Evolutionary conservation across 2,329 filamentous ascomycete genomes (phyloP).

Genomic region (Sporothrix curviconia): DNA sequence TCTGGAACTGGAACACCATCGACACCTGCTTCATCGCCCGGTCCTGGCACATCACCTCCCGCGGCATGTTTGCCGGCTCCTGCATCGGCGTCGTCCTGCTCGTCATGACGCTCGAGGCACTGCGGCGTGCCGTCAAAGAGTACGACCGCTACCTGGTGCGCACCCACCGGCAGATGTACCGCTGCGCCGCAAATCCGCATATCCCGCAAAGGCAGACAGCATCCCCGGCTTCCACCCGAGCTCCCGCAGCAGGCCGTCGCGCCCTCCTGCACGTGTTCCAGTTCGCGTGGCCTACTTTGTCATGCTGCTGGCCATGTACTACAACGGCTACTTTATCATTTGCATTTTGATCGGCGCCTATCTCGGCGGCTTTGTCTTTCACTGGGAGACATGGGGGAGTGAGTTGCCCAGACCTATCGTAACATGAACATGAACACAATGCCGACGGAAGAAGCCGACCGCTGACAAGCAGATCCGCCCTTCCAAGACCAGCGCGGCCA

Average conservation of each 20-base stretch:
- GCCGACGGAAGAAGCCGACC: no score
- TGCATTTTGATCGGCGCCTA: constrained; percentile 73
- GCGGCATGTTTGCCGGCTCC: constrained; percentile 68
- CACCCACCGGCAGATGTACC: constrained; percentile 37
- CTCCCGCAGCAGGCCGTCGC: constrained; percentile 60
- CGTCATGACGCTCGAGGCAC: constrained; percentile 62
- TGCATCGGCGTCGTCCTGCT: constrained; percentile 75
- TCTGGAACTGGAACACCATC: constrained; percentile 73
- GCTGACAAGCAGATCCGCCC: no score
- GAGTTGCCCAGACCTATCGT: neutral
- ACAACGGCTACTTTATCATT: constrained; percentile 70
- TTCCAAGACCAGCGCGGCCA: constrained; percentile 22
- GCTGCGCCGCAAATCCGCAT: no score
- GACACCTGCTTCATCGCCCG: constrained; percentile 65
- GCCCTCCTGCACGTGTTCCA: constrained; percentile 63
- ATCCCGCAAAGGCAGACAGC: no score
- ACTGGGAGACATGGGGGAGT: constrained; percentile 52
- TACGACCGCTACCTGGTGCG: constrained; percentile 62
- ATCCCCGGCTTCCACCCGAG: constrained; percentile 46
- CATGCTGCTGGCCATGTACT: constrained; percentile 64
- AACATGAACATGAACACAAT: no score
- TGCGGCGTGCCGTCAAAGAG: constrained; percentile 64
- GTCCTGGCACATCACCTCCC: constrained; percentile 63
- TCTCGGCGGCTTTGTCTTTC: constrained; percentile 65
- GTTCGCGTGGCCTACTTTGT: constrained; percentile 71